Conservation (phyloP, 192 early-diverging fungal species). For the Gamsiella multidivaricata region DNA sequence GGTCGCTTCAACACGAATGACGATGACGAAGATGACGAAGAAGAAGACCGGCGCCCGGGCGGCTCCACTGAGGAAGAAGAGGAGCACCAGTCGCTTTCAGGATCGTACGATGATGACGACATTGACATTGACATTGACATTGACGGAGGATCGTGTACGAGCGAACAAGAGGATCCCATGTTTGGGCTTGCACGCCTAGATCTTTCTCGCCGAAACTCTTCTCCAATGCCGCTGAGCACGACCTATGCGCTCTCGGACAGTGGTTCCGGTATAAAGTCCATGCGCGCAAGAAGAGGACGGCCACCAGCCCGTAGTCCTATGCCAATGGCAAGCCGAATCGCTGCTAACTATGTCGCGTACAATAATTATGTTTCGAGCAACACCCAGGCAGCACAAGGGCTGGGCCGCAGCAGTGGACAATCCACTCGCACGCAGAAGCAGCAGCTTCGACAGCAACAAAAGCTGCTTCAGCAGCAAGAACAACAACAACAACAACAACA, state of each 20-base stretch:
- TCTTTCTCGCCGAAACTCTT: constrained; percentile 44
- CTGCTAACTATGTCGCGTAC: constrained; percentile 53
- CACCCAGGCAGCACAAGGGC: constrained; percentile 46
- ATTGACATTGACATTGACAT: constrained; percentile 46
- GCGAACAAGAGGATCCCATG: constrained; percentile 52
- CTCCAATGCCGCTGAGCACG: constrained; percentile 43
- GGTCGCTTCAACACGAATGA: constrained; percentile 27
- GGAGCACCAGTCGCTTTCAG: constrained; percentile 45
- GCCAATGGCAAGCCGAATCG: constrained; percentile 41
- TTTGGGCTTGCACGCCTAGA: constrained; percentile 44
- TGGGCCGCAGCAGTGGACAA: constrained; percentile 35
- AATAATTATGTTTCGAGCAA: constrained; percentile 56
- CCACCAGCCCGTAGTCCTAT: constrained; percentile 42
- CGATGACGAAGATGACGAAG: constrained; percentile 42
- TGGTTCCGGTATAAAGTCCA: constrained; percentile 9
- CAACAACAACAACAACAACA: constrained; percentile 23
- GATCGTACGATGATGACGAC: constrained; percentile 42
- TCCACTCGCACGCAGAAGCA: constrained; percentile 44
- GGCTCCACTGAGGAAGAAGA: constrained; percentile 53
- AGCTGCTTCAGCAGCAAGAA: constrained; percentile 34
- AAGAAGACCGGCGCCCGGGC: constrained; percentile 29
- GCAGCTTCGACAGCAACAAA: constrained; percentile 45
- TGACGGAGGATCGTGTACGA: constrained; percentile 43
- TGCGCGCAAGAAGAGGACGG: constrained; percentile 29
- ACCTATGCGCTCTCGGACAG: constrained; percentile 23